Percentiles rank a stretch among this genome's conserved stretches.
phyloP scores from a whole-genome alignment of 1,284 basidiomycete species.

The Ganoderma leucocontextum region DNA sequence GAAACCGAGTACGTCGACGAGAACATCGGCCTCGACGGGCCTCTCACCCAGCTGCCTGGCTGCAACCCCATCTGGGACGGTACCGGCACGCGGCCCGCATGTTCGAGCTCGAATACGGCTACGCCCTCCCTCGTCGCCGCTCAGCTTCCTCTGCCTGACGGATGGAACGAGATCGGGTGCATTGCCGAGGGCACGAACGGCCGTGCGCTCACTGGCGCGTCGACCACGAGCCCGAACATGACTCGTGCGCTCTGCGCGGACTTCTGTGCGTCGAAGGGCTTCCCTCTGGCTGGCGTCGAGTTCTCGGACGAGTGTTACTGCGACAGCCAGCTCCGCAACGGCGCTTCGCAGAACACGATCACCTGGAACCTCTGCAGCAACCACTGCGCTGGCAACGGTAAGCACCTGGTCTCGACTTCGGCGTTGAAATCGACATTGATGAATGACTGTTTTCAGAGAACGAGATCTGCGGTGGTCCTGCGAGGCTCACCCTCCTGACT shows the following conservation, averaged over 20 bases:
- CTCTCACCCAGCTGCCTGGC: conserved; percentile 39
- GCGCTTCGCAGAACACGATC: conserved; percentile 35
- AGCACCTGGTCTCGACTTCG: conserved; percentile 15
- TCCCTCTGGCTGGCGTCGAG: conserved; percentile 39
- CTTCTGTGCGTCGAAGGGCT: conserved; percentile 39
- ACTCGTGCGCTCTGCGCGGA: conserved; percentile 36
- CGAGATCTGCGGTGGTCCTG: conserved; percentile 41
- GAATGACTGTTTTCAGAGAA: conserved; percentile 14
- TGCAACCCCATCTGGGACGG: conserved; percentile 40
- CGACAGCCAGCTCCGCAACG: conserved; percentile 40
- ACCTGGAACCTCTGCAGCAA: conserved; percentile 37
- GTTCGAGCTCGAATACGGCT: conserved; percentile 17
- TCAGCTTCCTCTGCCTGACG: conserved; percentile 32
- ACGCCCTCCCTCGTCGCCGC: conserved; percentile 31
- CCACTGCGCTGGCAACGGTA: conserved; percentile 38
- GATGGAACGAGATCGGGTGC: conserved; percentile 40
- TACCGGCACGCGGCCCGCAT: conserved; percentile 32
- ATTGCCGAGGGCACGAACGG: conserved; percentile 40
- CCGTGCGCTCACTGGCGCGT: conserved; percentile 38
- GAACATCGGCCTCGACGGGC: conserved; percentile 35
- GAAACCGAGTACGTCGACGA: conserved; percentile 37
- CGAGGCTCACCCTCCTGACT: conserved; percentile 36
- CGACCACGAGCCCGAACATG: conserved; percentile 36
- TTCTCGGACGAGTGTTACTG: conserved; percentile 43
- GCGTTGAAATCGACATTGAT: not conserved